phyloP scores from a whole-genome alignment of 257 asterid species.

The Przewalskia tangutica region DNA sequence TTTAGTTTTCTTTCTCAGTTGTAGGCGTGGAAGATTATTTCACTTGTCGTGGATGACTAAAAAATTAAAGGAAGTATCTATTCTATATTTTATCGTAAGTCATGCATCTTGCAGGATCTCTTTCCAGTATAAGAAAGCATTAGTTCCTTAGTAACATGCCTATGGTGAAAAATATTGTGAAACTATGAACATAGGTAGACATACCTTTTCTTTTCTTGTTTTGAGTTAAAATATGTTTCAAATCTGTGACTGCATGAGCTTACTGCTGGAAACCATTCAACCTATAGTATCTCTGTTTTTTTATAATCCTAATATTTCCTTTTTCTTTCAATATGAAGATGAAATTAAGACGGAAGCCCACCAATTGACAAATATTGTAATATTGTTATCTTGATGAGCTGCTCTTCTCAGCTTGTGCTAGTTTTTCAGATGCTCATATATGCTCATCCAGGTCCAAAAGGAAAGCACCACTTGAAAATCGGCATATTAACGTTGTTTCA shows the following conservation, averaged over 20 bases:
- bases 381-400: neutral
- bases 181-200: neutral
- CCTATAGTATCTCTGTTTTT: neutral
- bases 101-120: neutral
- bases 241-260: neutral
- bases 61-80: neutral
- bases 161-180: neutral
- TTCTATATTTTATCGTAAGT: neutral
- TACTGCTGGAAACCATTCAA: neutral
- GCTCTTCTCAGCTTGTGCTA: neutral
- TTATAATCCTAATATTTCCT: neutral
- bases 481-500: neutral
- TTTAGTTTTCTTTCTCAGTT: neutral
- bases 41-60: neutral
- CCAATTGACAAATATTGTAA: neutral
- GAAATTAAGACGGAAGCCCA: neutral
- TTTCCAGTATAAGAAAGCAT: neutral
- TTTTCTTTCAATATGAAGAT: neutral
- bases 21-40: neutral
- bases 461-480: neutral
- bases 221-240: neutral
- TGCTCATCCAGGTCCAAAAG: neutral
- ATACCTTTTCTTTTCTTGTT: neutral
- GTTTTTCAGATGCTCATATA: neutral
- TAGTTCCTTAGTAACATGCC: neutral